A percentile compares a stretch with the other conserved stretches of the same genome.
Evolutionary conservation across 441 rosid species (phyloP).

Genomic region (Macaranga tanarius): DNA sequence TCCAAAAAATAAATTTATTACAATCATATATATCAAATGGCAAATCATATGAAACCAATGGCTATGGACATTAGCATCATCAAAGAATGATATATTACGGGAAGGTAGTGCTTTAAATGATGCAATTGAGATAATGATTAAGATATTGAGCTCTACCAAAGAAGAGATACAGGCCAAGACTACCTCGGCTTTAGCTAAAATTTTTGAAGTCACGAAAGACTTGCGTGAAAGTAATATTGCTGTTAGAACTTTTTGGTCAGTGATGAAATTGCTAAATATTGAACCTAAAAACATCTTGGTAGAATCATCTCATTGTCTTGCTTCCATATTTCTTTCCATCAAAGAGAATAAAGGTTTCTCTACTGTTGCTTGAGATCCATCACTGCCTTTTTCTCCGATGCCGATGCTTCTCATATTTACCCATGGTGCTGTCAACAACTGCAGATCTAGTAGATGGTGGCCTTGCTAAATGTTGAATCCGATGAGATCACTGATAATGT

Average conservation of each 20-base stretch:
- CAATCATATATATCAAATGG: background rate
- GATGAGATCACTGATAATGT: too few relatives aligned
- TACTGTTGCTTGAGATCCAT: conserved; percentile 76
- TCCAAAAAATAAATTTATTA: background rate
- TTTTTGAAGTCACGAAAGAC: conserved; percentile 79
- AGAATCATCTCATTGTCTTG: conserved; percentile 79
- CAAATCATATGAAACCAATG: too few relatives aligned
- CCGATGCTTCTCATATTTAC: too few relatives aligned
- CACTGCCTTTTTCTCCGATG: too few relatives aligned
- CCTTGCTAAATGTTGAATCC: too few relatives aligned
- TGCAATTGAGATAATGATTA: too few relatives aligned
- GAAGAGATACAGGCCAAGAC: conserved; percentile 97
- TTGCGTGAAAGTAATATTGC: conserved; percentile 91
- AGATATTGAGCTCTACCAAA: too few relatives aligned
- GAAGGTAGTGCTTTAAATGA: too few relatives aligned
- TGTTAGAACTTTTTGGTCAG: conserved; percentile 68
- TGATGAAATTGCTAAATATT: conserved; percentile 72
- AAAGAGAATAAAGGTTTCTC: conserved; percentile 96
- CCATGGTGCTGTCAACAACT: too few relatives aligned
- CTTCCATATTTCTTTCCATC: conserved; percentile 89
- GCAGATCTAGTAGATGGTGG: too few relatives aligned
- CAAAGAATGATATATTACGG: too few relatives aligned
- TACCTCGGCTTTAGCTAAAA: conserved; percentile 90
- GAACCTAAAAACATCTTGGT: conserved; percentile 79
- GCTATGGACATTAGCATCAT: too few relatives aligned